Percentiles rank a stretch among this genome's conserved stretches.
phyloP scores from a whole-genome alignment of 768 basidiomycete species.

The Naganishia vaughanmartiniae region DNA sequence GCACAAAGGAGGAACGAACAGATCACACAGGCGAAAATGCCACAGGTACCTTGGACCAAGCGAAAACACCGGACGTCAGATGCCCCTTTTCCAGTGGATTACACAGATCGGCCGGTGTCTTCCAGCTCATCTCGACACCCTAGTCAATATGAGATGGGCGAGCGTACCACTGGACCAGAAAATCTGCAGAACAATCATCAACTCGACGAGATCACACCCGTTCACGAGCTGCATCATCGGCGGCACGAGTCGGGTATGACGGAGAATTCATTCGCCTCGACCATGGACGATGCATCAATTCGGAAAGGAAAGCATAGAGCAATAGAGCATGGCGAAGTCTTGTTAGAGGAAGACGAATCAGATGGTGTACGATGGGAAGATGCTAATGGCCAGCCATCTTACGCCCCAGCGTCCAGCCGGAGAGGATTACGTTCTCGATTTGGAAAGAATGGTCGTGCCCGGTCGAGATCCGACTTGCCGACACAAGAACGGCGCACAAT shows the following conservation, averaged over 20 bases:
- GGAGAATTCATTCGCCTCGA: neutral
- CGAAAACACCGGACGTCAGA: neutral
- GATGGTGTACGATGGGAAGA: neutral
- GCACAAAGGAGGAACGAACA: neutral
- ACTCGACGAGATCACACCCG: neutral
- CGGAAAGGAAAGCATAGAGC: neutral
- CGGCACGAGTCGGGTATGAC: neutral
- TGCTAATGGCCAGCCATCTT: neutral
- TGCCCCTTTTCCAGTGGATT: neutral
- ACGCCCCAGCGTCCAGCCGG: neutral
- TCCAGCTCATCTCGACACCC: neutral
- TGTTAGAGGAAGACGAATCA: slow-evolving; percentile 1
- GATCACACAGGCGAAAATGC: neutral
- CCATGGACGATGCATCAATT: neutral
- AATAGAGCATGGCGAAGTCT: neutral
- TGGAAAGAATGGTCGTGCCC: neutral
- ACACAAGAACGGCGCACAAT: neutral
- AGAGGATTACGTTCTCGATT: neutral
- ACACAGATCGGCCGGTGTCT: neutral
- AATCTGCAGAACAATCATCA: neutral
- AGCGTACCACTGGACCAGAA: neutral
- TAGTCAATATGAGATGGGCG: neutral
- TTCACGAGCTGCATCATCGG: neutral
- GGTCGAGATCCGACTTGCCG: neutral
- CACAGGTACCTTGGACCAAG: neutral